Base-by-base conservation (phyloP, 345 rosid species). In the Salix caprea region DNA sequence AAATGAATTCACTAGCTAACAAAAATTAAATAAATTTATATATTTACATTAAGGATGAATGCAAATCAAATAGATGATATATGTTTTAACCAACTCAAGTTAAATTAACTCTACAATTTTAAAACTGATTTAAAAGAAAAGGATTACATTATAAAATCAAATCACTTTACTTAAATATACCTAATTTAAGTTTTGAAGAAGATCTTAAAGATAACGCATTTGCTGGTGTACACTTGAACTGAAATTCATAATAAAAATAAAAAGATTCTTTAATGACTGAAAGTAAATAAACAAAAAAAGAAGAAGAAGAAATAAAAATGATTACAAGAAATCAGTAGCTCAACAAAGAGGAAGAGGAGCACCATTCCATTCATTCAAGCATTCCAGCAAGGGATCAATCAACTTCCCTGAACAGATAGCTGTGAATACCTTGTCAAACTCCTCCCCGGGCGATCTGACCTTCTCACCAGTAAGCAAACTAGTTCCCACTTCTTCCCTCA, bases 351-450 rank as follows among this genome's bases (percentile, higher is more conserved):
- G 79, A 23, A 82, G 74, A 66, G 84, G 84, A 70, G 78, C 73
- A 1, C 84, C 84, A 42, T 77, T 71, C 84, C 84, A 82, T 36
- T 78, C 78, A 30, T 71, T 24, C 36, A 82, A 30, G 70, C 84
- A 82, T 24, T 82, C 84, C 48, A 82, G 60, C 76, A 82, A 26
- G 5, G 81, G 84, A 37, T 82, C 81, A 74, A 82, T 82, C 18
- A 82, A 21, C 75, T 74, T 81, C 26, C 84, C 78, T 52, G 58
- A 73, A 65, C 84, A 74, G 16, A 82, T 74, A 2, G 84, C 84
- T 21, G 76, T 15, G 73, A 82, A 82, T 7, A 82, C 81, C 74
- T 82, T 82, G 44, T 82, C 84, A 14, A 74, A 78, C 4, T 77
- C 84, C 37, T 82, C 84, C 1, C 84, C 84, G 0, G 84, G 84